These are phyloP conservation scores for Artemisia argyi DNA, from an alignment of 129 eudicot genomes.

Conservation along the genomic window DNA sequence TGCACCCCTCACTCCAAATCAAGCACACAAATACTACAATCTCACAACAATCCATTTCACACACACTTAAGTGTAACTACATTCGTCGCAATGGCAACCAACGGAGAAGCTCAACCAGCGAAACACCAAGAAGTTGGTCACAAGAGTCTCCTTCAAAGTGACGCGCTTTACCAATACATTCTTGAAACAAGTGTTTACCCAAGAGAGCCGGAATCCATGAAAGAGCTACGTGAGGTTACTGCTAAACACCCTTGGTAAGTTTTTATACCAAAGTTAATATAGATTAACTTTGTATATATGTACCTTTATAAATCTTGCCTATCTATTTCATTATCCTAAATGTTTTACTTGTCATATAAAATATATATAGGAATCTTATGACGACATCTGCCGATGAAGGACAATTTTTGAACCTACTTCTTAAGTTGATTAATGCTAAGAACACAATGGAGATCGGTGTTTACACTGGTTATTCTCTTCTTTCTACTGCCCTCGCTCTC, in stretches of 20 bases:
- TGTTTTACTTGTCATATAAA: not conserved
- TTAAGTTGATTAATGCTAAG: conserved; percentile 48
- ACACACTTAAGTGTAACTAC: too few relatives aligned
- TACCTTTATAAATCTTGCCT: not conserved
- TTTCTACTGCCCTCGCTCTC: conserved; percentile 51
- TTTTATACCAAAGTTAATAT: too few relatives aligned
- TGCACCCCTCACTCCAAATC: too few relatives aligned
- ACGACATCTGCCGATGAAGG: conserved; percentile 66
- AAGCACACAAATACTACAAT: too few relatives aligned
- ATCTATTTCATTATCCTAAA: conserved; percentile 19
- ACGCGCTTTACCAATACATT: conserved; percentile 34
- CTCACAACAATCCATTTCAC: too few relatives aligned
- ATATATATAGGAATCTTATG: conserved; percentile 43
- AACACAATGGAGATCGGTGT: conserved; percentile 49
- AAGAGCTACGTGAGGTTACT: conserved; percentile 46
- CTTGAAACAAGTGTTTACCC: conserved; percentile 35
- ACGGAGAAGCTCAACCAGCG: too few relatives aligned
- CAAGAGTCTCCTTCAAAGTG: conserved; percentile 5
- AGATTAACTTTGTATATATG: too few relatives aligned
- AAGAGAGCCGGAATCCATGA: conserved; percentile 48
- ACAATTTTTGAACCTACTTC: conserved; percentile 46
- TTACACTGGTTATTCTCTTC: conserved; percentile 49
- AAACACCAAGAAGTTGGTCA: too few relatives aligned
- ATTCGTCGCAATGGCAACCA: too few relatives aligned
- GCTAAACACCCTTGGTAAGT: conserved; percentile 50